Percentiles rank a stretch among this genome's conserved stretches.
These are phyloP conservation scores for Phytophthora citricola DNA, from an alignment of 352 stramenopile genomes.

Conservation along the genomic window DNA sequence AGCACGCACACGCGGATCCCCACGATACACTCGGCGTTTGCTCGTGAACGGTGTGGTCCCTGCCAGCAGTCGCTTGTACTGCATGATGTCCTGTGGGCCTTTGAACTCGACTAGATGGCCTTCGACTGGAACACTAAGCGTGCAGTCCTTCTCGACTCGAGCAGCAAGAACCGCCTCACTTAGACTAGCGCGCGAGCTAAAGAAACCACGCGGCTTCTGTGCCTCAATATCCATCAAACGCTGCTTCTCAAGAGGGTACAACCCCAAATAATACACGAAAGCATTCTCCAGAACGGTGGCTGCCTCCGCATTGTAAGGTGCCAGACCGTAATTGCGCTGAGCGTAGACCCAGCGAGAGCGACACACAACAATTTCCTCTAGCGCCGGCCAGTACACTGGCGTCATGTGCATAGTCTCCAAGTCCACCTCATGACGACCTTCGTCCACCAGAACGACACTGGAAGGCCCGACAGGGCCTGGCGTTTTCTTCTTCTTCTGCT, in stretches of 20 bases:
- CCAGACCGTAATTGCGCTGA: constrained; percentile 82
- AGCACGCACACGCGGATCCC: constrained; percentile 72
- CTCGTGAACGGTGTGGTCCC: constrained; percentile 84
- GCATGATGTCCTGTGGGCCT: constrained; percentile 75
- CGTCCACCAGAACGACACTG: constrained; percentile 77
- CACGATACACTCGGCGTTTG: constrained; percentile 80
- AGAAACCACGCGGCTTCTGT: constrained; percentile 55
- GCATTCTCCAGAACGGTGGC: constrained; percentile 58
- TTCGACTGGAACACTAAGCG: constrained; percentile 76
- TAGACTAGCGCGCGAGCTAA: constrained; percentile 44
- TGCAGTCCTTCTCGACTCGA: constrained; percentile 54
- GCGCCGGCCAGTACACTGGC: constrained; percentile 78
- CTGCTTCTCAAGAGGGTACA: constrained; percentile 72
- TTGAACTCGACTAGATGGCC: constrained; percentile 88
- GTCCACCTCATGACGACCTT: constrained; percentile 84
- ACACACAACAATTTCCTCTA: constrained; percentile 75
- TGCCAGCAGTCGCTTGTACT: constrained; percentile 81
- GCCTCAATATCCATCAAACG: constrained; percentile 55
- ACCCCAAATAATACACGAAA: constrained; percentile 79
- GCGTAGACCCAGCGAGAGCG: constrained; percentile 83
- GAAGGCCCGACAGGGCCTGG: constrained; percentile 46
- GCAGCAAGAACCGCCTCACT: constrained; percentile 37
- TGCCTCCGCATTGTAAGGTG: constrained; percentile 72
- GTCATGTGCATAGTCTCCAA: constrained; percentile 82
- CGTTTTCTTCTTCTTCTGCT: constrained; percentile 49